Percentiles rank a stretch among this genome's conserved stretches.
Conservation (phyloP, 2,329 filamentous ascomycete species). For the Cytospora piceicola region DNA sequence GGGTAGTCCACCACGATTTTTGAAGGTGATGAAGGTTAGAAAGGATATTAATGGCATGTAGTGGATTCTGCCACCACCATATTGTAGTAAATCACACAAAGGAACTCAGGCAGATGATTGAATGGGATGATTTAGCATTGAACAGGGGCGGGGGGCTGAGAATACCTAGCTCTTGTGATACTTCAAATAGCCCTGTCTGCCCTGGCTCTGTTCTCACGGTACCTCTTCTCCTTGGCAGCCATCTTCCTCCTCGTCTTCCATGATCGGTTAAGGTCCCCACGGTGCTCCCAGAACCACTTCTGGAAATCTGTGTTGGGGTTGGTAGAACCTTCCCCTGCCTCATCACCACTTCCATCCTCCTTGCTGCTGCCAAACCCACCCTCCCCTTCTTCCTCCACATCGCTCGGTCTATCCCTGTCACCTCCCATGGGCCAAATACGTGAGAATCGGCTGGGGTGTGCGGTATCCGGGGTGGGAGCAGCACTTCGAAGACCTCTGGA, state of each 20-base stretch:
- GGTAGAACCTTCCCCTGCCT: constrained; percentile 36
- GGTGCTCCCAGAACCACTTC: constrained; percentile 70
- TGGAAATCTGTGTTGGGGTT: constrained; percentile 54
- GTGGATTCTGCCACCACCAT: not conserved
- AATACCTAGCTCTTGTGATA: constrained; percentile 4
- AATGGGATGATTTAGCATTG: not conserved
- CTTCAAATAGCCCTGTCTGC: constrained; percentile 47
- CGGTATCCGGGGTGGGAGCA: constrained; percentile 93
- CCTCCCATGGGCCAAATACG: constrained; percentile 58
- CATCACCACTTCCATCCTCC: constrained; percentile 36
- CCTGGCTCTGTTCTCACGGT: constrained; percentile 65
- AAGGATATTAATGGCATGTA: not conserved
- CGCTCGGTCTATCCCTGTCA: constrained; percentile 50
- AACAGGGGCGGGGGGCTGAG: constrained; percentile 47
- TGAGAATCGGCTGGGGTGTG: constrained; percentile 70
- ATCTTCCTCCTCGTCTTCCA: constrained; percentile 69
- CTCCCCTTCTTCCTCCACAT: constrained; percentile 45
- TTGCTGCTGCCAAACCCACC: constrained; percentile 36
- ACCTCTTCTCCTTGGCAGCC: constrained; percentile 68
- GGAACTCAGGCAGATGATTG: not conserved
- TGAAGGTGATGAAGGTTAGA: not conserved
- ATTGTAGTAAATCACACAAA: not conserved
- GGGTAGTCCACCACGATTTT: not conserved
- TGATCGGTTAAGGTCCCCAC: constrained; percentile 65
- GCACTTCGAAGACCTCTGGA: constrained; percentile 79